A percentile compares a stretch with the other conserved stretches of the same genome.
Evolutionary conservation across 805 yeast genomes (phyloP).

Genomic region (Yamadazyma endophytica): DNA sequence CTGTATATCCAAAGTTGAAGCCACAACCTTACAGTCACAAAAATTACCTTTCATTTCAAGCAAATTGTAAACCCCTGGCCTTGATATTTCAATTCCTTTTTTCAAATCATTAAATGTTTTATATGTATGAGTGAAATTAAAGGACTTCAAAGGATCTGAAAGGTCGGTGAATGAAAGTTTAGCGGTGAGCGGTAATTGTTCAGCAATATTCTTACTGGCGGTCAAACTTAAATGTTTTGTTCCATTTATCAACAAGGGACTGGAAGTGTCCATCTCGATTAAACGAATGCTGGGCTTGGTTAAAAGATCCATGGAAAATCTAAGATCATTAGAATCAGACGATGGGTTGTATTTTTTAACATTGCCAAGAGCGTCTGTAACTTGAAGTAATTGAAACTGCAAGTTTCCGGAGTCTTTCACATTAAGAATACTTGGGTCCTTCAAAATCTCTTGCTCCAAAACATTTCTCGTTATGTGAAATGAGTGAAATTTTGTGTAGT

Average conservation of each 20-base stretch:
- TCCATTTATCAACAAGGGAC: conserved; percentile 21
- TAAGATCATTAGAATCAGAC: conserved; percentile 33
- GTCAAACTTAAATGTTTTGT: conserved; percentile 13
- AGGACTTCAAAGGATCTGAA: conserved; percentile 15
- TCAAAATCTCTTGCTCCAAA: conserved; percentile 32
- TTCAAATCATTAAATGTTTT: conserved; percentile 20
- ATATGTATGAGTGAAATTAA: conserved; percentile 21
- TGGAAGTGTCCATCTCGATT: conserved; percentile 14
- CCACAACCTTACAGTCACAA: conserved; percentile 64
- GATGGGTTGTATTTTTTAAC: conserved; percentile 30
- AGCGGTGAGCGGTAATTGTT: conserved; percentile 48
- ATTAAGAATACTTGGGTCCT: conserved; percentile 19
- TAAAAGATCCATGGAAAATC: conserved; percentile 23
- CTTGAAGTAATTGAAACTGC: conserved; percentile 31
- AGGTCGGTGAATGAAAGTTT: conserved; percentile 25
- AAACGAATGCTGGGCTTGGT: conserved; percentile 21
- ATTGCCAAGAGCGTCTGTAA: conserved; percentile 32
- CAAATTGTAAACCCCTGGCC: conserved; percentile 67
- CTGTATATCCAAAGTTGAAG: conserved; percentile 39
- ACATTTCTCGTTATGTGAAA: conserved; percentile 24
- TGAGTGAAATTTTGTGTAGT: conserved; percentile 8
- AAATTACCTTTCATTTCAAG: conserved; percentile 49
- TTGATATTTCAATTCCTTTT: conserved; percentile 33
- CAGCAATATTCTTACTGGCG: conserved; percentile 11
- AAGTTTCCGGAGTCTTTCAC: conserved; percentile 18